Evolutionary conservation across 2,329 filamentous ascomycete genomes (phyloP).

Genomic region (Apiospora rasikravindrae): DNA sequence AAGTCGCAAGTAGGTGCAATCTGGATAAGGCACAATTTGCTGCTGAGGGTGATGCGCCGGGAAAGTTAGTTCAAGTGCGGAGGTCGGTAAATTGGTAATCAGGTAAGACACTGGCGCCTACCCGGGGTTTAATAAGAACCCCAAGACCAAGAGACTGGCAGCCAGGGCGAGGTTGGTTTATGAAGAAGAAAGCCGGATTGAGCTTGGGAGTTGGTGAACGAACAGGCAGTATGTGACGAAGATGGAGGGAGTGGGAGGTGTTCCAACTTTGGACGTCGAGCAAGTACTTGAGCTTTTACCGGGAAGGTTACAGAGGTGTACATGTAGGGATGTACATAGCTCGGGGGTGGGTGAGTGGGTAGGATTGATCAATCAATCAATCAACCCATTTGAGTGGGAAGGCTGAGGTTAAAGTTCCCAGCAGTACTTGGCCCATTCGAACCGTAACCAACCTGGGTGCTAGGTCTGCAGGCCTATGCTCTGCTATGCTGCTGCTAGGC

Average conservation of each 20-base stretch:
- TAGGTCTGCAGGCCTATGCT: conserved; percentile 1
- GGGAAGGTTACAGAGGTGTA: neutral
- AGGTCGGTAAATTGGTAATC: conserved; percentile 18
- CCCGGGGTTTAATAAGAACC: conserved; percentile 9
- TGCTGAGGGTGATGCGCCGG: conserved; percentile 13
- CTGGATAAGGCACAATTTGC: conserved; percentile 8
- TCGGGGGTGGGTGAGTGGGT: neutral
- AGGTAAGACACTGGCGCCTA: conserved; percentile 17
- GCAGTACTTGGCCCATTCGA: neutral
- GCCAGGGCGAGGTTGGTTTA: neutral
- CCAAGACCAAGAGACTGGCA: conserved; percentile 6
- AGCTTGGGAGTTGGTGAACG: conserved; percentile 12
- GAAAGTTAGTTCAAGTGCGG: conserved; percentile 14
- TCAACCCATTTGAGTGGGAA: neutral
- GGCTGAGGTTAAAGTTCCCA: conserved; percentile 16
- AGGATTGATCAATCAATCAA: neutral
- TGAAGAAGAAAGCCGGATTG: conserved; percentile 1
- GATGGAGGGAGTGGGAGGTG: conserved; percentile 1
- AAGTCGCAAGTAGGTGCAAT: conserved; percentile 9
- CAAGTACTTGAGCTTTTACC: conserved; percentile 10
- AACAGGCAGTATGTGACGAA: neutral
- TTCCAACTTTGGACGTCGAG: conserved; percentile 8
- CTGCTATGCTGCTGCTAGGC: neutral
- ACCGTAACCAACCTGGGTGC: neutral
- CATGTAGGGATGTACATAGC: neutral